Base-by-base conservation (phyloP, 768 basidiomycete genomes). In the Suillus brevipes region DNA sequence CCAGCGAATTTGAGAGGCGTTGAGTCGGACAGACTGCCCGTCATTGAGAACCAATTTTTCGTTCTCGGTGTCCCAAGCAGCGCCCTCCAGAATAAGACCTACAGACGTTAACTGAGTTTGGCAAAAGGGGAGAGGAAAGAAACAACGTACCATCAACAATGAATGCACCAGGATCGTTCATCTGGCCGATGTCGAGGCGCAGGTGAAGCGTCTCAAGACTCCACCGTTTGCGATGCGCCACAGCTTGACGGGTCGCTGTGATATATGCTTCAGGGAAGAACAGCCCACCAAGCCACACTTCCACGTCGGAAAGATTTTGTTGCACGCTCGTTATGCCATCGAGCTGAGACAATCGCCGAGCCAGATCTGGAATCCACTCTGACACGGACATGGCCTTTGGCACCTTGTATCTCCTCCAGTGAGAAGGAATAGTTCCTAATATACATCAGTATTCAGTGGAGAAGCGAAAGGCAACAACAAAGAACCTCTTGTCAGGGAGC, bases 221-320 rank as follows among this genome's bases (percentile, higher is more conserved):
- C 91, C 93, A 94, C 68, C 89, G 88, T 79, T 91, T 94, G 63
- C 89, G 83, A 74, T 98, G 96, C 2, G 97, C 97, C 6, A 95
- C 92, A n/a, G 93, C 88, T 77, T 99, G 97, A 60, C 97, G 85
- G 2, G 95, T 96, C 2, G 97, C 97, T 1, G 97, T 98, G 71
- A 99, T 85, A 74, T 95, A 99, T 4, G 95, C 96, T 72, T 96
- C 94, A 0, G 97, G 97, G 85, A 92, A 95, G 84, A 99, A 98
- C 64, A 99, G 77, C 0, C 94, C 92, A 28, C 97, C 95, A 16
- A 99, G 86, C 92, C 94, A 94, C 53, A 97, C 91, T 76, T 93
- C 88, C 56, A 91, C 80, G 69, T 91, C 82, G 68, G 80, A 83
- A 67, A 90, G 77, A 71, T 83, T 87, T 67, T 89, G 88, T 16